Evolutionary conservation across 345 rosid genomes (phyloP), one percentile per base, ranked within the genome.

Genomic region (Lepidium africanum): DNA sequence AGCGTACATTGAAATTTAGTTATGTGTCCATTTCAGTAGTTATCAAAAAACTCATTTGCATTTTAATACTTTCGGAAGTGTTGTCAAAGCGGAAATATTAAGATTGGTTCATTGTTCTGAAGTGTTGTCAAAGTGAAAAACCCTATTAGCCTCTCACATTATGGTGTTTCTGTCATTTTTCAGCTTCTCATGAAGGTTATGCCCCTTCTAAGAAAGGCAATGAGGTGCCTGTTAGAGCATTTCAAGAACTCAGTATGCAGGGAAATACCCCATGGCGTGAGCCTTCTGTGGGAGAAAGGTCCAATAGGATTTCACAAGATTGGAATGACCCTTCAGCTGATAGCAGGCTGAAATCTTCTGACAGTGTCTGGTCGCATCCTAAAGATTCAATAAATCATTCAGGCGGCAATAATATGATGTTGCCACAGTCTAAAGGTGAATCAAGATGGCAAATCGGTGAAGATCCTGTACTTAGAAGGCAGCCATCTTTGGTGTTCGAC

Each of bases 221-320:
- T 53, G 87, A 82, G 66, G 75, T 71, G 39, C 76, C 84, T 17
- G 53, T 59, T 72, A 49, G 70, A 69, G 79, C 62, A 42, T 1
- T 42, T n/a, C 53, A 71, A 73, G 94, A 87, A 65, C 65, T 68
- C 15, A 51, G 71, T 56, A 12, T 70, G 59, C 88, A 72, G 69
- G 87, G 79, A 63, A 80, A 69, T 56, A 80, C 91, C 58, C 64
- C 79, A 16, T 82, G 89, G 95, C 86, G 80, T 38, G 71, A 84
- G 54, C 66, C 86, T 35, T 73, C 87, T 33, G 17, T 56, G 40
- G 86, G 82, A 70, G 96, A 87, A 48, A 79, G 72, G 54, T 58
- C 79, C 14, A 79, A 63, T 70, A n/a, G 74, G 27, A 67, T 38
- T 35, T 71, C 83, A 38, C 71, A 61, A 50, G 90, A 80, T 55